A percentile compares a stretch with the other conserved stretches of the same genome.
Conservation (phyloP, 2,329 filamentous ascomycete genomes). For the Cryphonectria naterciae region DNA sequence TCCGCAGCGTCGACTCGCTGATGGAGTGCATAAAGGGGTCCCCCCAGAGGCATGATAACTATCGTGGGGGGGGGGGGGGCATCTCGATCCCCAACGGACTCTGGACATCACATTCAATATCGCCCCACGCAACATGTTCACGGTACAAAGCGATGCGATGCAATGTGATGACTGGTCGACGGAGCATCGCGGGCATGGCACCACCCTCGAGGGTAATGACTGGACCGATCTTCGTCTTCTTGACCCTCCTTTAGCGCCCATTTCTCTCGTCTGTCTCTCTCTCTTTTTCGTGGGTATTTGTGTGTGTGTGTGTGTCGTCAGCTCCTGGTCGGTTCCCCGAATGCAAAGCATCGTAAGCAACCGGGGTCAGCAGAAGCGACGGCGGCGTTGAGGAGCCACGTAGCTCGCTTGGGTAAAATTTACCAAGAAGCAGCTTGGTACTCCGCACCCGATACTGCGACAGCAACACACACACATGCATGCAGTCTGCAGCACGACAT, state of each 20-base stretch:
- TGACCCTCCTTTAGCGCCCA: slow-evolving; percentile 22
- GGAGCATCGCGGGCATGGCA: not conserved
- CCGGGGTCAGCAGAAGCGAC: slow-evolving; percentile 24
- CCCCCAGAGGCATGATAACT: not conserved
- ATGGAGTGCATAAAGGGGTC: not conserved
- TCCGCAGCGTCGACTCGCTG: not conserved
- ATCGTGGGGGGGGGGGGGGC: not conserved
- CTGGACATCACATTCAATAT: not conserved
- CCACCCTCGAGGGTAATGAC: not conserved
- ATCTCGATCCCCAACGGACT: not conserved
- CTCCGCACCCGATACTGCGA: not conserved
- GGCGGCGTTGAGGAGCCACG: slow-evolving; percentile 29
- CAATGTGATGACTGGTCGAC: slow-evolving; percentile 6
- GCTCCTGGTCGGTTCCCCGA: slow-evolving; percentile 1
- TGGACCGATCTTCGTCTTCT: not conserved
- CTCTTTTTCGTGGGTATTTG: not conserved
- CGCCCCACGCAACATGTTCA: not conserved
- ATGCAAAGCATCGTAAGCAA: not conserved
- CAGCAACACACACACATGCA: slow-evolving; percentile 17
- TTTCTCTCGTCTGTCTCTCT: slow-evolving; percentile 1
- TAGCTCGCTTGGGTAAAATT: slow-evolving; percentile 25
- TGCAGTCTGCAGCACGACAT: slow-evolving; percentile 23
- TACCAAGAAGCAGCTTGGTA: not conserved
- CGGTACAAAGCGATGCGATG: slow-evolving; percentile 1
- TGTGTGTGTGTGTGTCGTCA: not conserved